Conservation (phyloP, 441 rosid genomes). For the Croton laevigatus region DNA sequence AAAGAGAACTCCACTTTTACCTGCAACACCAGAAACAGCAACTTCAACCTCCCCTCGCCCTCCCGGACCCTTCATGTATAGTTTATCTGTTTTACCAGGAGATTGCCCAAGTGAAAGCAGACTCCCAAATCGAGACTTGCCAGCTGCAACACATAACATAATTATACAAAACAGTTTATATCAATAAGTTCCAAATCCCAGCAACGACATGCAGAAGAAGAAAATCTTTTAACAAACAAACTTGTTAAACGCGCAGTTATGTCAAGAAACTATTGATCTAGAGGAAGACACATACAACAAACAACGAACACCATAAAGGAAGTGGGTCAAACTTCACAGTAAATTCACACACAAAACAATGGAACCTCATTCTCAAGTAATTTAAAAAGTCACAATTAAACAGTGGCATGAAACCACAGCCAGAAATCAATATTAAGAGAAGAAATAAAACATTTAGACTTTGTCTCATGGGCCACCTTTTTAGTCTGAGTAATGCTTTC, state of each 20-base stretch:
- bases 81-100: constrained; percentile 76
- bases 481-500: neutral
- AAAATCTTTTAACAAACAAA: neutral
- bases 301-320: neutral
- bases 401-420: neutral
- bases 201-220: neutral
- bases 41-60: constrained; percentile 99
- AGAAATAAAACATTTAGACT: neutral
- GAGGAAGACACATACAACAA: neutral
- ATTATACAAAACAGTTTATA: neutral
- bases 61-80: constrained; percentile 96
- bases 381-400: neutral
- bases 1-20: constrained; percentile 30
- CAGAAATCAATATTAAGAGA: neutral
- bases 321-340: neutral
- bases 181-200: constrained; percentile 1
- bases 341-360: too few species aligned
- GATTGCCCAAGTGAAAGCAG: constrained; percentile 71
- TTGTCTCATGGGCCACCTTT: neutral
- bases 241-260: neutral
- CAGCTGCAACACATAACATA: constrained; percentile 44
- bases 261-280: neutral
- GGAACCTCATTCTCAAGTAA: neutral
- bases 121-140: constrained; percentile 78
- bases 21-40: constrained; percentile 92